These are phyloP conservation scores for Marasmius tenuissimus DNA, from an alignment of 1,284 basidiomycete genomes.

Conservation along the genomic window DNA sequence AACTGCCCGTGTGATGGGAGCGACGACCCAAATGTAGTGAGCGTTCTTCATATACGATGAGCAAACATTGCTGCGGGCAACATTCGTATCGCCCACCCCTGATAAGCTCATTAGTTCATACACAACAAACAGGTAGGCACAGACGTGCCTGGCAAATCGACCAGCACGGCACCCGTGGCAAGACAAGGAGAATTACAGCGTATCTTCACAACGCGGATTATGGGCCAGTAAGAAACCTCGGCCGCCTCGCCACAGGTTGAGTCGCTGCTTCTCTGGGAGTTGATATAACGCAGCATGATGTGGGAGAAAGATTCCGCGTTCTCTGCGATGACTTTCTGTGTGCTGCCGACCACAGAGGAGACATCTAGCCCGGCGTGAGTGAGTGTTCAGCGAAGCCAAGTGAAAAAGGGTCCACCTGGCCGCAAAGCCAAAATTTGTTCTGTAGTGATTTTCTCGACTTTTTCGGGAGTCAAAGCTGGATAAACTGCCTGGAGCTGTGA, in stretches of 20 bases:
- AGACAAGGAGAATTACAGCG: constrained; percentile 51
- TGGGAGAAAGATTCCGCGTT: constrained; percentile 52
- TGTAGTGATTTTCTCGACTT: constrained; percentile 44
- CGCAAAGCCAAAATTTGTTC: constrained; percentile 51
- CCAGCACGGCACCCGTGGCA: constrained; percentile 55
- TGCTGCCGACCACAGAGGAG: constrained; percentile 46
- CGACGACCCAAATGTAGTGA: constrained; percentile 55
- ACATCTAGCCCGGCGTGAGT: constrained; percentile 29
- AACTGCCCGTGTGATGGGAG: constrained; percentile 55
- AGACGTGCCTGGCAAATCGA: constrained; percentile 54
- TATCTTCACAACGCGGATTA: constrained; percentile 61
- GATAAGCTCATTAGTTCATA: neutral
- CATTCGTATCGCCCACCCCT: constrained; percentile 61
- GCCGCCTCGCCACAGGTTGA: constrained; percentile 41
- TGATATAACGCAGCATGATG: constrained; percentile 61
- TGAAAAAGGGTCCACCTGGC: constrained; percentile 32
- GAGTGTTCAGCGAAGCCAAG: neutral
- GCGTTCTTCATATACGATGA: constrained; percentile 63
- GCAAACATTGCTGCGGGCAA: constrained; percentile 54
- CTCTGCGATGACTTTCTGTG: constrained; percentile 47
- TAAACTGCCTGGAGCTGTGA: constrained; percentile 61
- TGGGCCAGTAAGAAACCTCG: constrained; percentile 54
- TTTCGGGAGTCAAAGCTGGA: constrained; percentile 47
- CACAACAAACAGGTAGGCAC: neutral
- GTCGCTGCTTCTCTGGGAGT: constrained; percentile 57